A percentile compares a stretch with the other conserved stretches of the same genome.
phyloP scores from a whole-genome alignment of 495 filamentous ascomycete species.

The Penicillium macrosclerotiorum region DNA sequence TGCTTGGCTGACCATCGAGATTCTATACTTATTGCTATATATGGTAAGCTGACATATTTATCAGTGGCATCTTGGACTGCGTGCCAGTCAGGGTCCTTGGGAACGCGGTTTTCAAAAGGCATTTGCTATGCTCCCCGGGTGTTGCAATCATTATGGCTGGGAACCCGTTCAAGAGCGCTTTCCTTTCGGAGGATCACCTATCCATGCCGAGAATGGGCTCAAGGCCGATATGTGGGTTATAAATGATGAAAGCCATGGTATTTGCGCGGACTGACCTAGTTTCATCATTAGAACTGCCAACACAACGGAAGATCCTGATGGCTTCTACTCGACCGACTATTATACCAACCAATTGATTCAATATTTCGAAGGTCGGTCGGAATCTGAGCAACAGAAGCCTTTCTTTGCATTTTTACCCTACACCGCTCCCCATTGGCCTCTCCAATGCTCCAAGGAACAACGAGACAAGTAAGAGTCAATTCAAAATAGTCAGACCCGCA shows the following conservation, averaged over 20 bases:
- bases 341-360: constrained; percentile 34
- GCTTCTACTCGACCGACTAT: constrained; percentile 34
- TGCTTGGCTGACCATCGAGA: background rate
- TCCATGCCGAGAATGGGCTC: constrained; percentile 10
- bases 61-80: constrained; percentile 44
- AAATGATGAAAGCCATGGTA: background rate
- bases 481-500: background rate
- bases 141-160: constrained; percentile 30
- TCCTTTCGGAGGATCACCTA: constrained; percentile 10
- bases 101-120: constrained; percentile 43
- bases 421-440: constrained; percentile 42
- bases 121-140: constrained; percentile 42
- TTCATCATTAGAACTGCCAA: constrained; percentile 10
- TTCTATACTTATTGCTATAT: no score
- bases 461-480: constrained; percentile 13
- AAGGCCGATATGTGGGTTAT: constrained; percentile 14
- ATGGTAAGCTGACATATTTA: background rate
- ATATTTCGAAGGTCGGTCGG: constrained; percentile 37
- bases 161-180: constrained; percentile 17
- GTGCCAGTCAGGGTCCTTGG: constrained; percentile 37
- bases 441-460: constrained; percentile 34
- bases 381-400: constrained; percentile 30
- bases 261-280: background rate
- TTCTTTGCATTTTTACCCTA: constrained; percentile 43
- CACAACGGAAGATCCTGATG: constrained; percentile 21